Evolutionary conservation across 2,329 filamentous ascomycete genomes (phyloP).

Genomic region (Pyrenochaeta sp.): DNA sequence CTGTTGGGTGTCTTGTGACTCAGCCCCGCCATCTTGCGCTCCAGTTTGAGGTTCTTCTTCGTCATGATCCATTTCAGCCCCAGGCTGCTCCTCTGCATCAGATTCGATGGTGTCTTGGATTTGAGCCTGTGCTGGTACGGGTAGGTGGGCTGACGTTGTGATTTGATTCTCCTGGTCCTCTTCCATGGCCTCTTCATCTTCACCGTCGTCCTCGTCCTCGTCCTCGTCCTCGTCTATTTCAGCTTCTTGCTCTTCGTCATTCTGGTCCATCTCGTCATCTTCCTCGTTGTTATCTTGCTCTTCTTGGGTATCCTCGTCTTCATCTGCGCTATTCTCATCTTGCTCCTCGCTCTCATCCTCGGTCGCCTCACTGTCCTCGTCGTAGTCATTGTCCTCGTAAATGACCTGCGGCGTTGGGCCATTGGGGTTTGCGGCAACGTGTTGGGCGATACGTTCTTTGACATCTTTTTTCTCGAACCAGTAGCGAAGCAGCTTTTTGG

Average conservation of each 20-base stretch:
- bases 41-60: conserved; percentile 1
- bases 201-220: conserved; percentile 8
- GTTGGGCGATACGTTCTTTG: conserved; percentile 21
- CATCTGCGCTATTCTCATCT: conserved; percentile 7
- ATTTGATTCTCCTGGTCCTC: conserved; percentile 1
- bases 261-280: conserved; percentile 6
- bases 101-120: background rate
- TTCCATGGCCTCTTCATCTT: conserved; percentile 6
- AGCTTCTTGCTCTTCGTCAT: conserved; percentile 7
- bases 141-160: background rate
- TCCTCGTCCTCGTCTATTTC: conserved; percentile 11
- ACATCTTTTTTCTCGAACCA: conserved; percentile 49
- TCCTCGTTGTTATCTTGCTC: conserved; percentile 7
- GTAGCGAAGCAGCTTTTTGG: conserved; percentile 37
- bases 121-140: background rate
- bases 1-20: background rate
- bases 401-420: conserved; percentile 10
- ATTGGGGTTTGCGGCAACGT: conserved; percentile 16
- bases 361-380: conserved; percentile 14
- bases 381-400: conserved; percentile 16
- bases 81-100: background rate
- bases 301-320: conserved; percentile 11
- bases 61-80: conserved; percentile 3
- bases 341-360: conserved; percentile 13
- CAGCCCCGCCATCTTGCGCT: conserved; percentile 1